Evolutionary conservation across 768 basidiomycete genomes (phyloP), one percentile per base, ranked within the genome.

Genomic region (Rhodotorula babjevae): DNA sequence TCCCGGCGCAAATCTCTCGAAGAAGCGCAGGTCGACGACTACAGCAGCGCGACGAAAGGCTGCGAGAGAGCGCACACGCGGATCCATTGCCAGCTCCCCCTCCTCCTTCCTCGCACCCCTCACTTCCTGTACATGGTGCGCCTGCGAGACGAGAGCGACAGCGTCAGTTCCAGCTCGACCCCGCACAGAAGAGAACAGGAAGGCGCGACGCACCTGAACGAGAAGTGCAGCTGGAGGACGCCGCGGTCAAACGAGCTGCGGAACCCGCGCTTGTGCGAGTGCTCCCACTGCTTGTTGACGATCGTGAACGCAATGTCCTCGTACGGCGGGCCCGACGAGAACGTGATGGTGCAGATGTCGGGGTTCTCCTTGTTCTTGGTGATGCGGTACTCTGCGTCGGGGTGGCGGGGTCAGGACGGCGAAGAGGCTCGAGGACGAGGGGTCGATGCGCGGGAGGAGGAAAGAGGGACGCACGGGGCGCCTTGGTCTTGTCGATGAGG

Each of bases 251-350:
- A 99, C 77, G 91, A 93, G 80, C 92, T 93, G 61, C 93, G 86
- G 85, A 98, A 99, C 25, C 96, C 96, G 73, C 93, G 95, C 84
- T 95, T 96, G 79, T 98, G 94, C 52, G 92, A 94, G 81, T 91
- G 95, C 78, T 98, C 96, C 96, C 96, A 99, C 81, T 96, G 93
- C 65, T 92, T 86, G 78, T 96, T 92, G 69, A 99, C 95, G 72
- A 99, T 95, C 71, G 92, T 86, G 84, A 99, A 99, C 15, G 96
- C 96, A 73, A 98, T 94, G 76, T 98, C 96, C 40, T 72, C 71
- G 67, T 69, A 68, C 21, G 69, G 95, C 63, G 95, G 94, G 15
- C 96, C 96, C 44, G 96, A 92, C 75, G 87, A 92, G 83, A 99
- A 99, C 78, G 93, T 88, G 44, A 99, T 82, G 31, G 96, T 84